Evolutionary conservation across 164 flowering plant species (phyloP), one percentile per base, ranked within the genome.

Genomic region (Vitis amurensis): DNA sequence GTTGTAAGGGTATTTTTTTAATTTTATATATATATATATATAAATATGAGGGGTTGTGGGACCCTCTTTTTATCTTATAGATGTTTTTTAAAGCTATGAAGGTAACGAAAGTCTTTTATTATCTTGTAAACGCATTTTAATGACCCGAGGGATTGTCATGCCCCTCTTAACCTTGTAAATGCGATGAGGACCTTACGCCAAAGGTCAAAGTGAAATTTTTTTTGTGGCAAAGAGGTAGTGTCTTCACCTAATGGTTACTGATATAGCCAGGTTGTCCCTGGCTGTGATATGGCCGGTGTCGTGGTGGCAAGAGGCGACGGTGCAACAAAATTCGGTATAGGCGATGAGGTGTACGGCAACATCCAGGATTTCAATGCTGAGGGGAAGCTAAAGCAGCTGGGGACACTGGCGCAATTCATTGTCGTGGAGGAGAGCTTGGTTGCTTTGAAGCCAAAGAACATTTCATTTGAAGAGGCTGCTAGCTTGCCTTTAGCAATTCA

Each of bases 401-500:
- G 88, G 14, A 71, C 86, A 2, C 69, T 85, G 55, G 86, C 86
- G n/a, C 68, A 82, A 69, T 82, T 74, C 67, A 72, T 74, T 15
- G 77, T 64, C 0, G 88, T 85, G 53, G 86, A 85, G 68, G 86
- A 82, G 63, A 66, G 64, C 62, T 65, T 82, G 69, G 77, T 75
- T 48, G 84, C 86, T n/a, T n/a, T 15, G 50, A 84, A 84, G 53
- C 88, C 88, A 8, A 52, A 64, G 56, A 80, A 65, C 69, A 59
- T 85, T 17, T 70, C 84, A 3, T 85, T 81, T 30, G 85, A 79
- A 67, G 86, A 83, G 67, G 86, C 86, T 4, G 85, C 88, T 3
- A 76, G 82, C 67, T 76, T 85, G 74, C 86, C 88, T 11, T 37
- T 83, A 15, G 88, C 86, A 1, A 69, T 78, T 61, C 81, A 83